phyloP scores from a whole-genome alignment of 169 alveolate species.

The Plasmodium yoelii region DNA sequence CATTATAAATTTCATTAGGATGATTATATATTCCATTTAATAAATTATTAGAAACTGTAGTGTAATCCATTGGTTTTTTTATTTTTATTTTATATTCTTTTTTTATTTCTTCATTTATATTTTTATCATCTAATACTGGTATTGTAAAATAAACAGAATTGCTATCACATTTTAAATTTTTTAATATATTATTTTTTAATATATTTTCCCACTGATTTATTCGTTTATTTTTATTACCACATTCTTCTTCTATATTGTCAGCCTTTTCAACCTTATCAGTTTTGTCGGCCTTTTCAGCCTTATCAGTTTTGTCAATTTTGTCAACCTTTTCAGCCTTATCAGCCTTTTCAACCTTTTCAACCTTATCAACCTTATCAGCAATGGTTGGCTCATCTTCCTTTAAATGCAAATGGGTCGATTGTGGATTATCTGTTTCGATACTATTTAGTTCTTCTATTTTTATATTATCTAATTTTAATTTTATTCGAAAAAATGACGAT shows the following conservation, averaged over 20 bases:
- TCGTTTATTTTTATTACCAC: neutral
- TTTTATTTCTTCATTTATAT: constrained; percentile 23
- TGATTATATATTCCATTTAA: constrained; percentile 19
- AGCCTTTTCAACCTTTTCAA: too few relatives aligned
- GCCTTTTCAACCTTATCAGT: too few relatives aligned
- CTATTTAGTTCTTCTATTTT: neutral
- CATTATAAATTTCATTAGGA: constrained; percentile 25
- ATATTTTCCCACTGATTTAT: constrained; percentile 29
- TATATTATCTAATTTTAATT: neutral
- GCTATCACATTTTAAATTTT: constrained; percentile 18
- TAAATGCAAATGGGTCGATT: neutral
- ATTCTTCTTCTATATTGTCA: too few relatives aligned
- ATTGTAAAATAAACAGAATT: constrained; percentile 38
- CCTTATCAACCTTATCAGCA: too few relatives aligned
- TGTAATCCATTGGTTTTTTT: constrained; percentile 56
- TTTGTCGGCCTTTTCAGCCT: too few relatives aligned
- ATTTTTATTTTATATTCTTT: constrained; percentile 37
- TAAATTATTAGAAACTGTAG: constrained; percentile 29
- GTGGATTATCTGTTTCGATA: neutral
- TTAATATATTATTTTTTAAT: constrained; percentile 18
- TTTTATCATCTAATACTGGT: constrained; percentile 54
- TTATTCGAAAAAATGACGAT: too few relatives aligned
- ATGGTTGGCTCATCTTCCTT: too few relatives aligned
- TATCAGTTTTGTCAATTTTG: too few relatives aligned
- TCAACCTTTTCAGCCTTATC: too few relatives aligned